These are phyloP conservation scores for Orychophragmus violaceus DNA, from an alignment of 345 rosid species.

Conservation along the genomic window DNA sequence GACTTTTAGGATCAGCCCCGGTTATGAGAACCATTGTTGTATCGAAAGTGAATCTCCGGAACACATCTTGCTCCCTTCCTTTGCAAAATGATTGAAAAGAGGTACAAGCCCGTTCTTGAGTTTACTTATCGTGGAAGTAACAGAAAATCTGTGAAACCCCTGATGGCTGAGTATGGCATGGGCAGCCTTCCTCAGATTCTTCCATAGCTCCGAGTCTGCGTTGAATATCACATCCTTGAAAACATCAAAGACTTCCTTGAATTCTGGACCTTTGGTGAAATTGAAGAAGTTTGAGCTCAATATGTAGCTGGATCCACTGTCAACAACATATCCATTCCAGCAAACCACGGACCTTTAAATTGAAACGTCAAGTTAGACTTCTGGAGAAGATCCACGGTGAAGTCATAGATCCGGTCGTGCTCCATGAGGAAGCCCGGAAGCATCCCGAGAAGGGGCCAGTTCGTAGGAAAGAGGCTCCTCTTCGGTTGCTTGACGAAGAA, in stretches of 20 bases:
- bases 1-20: background rate
- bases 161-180: background rate
- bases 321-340: background rate
- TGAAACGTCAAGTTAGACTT: background rate
- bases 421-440: background rate
- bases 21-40: background rate
- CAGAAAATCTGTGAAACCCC: background rate
- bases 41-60: background rate
- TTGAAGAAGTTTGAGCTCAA: background rate
- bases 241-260: background rate
- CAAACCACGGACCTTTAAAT: background rate
- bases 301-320: background rate
- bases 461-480: background rate
- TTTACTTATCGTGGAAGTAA: background rate
- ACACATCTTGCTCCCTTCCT: background rate
- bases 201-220: background rate
- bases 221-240: background rate
- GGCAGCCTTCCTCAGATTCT: background rate
- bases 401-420: background rate
- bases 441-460: background rate
- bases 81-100: slow-evolving; percentile 26
- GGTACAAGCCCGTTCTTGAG: slow-evolving; percentile 31
- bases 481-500: background rate
- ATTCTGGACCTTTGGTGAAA: background rate
- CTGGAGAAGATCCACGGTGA: background rate